Evolutionary conservation across 2,329 filamentous ascomycete genomes (phyloP), one percentile per base, ranked within the genome.

Genomic region (Cylindrodendrum hubeiense): DNA sequence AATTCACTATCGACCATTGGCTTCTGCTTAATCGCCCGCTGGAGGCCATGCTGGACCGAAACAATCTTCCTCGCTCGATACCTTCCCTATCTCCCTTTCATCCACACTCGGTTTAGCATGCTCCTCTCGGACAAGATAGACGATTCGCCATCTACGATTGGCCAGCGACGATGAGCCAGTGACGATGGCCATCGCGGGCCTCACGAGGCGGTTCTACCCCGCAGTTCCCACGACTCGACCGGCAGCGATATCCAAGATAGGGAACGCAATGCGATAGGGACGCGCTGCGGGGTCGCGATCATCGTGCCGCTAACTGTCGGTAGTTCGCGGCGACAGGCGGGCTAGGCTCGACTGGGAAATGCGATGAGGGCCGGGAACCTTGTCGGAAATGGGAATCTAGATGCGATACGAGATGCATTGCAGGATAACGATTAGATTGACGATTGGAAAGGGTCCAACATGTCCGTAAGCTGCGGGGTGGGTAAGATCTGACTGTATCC

Each of bases 191-290:
- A 8, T 15, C 26, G 24, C 33, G 17, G 22, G 24, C 37, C 12
- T 34, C 28, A 22, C 49, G 47, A 51, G 8, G 41, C 22, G 26
- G 19, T 43, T 50, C 24, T 63, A 66, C 64, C 64, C 64, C 64
- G 64, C 64, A 59, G 37, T 34, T 28, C 19, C 28, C 17, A 44
- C 13, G 50, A 50, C 12, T 21, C 10, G 15, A 43, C 39, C 64
- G 64, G 64, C 37, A 60, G 56, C 60, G 43, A 17, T 66, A 49
- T 53, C 64, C 64, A 7, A 39, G 56, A 63, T 54, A 51, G 64
- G 64, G 43, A 46, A 63, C 12, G 43, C 39, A 55, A 56, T 26
- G 49, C 55, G 60, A 41, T 53, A 34, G 34, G 41, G 26, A 26
- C 10, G 37, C n/a, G 44, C 22, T 56, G 60, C 50, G 64, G 52